Conservation (phyloP, 2,329 filamentous ascomycete species). For the Ophiostoma australiae region DNA sequence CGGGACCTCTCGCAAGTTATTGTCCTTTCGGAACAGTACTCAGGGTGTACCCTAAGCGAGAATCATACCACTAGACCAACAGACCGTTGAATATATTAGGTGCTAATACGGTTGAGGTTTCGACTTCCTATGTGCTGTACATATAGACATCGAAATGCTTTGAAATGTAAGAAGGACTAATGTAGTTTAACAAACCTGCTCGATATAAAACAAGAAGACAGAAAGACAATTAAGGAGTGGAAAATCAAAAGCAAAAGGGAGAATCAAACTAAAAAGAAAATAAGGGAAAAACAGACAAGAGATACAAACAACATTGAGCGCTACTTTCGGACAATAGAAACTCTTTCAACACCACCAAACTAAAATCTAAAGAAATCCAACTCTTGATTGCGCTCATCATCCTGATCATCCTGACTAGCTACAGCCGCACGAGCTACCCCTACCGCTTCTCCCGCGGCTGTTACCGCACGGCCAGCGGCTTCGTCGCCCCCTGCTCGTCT, state of each 20-base stretch:
- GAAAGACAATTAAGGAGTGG: not conserved
- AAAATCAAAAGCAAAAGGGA: no score
- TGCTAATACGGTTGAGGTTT: not conserved
- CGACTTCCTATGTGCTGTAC: not conserved
- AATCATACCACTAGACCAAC: conserved; percentile 59
- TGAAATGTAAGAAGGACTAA: not conserved
- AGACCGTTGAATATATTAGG: conserved; percentile 6
- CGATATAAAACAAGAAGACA: not conserved
- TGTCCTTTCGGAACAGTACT: conserved; percentile 13
- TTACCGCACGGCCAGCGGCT: not conserved
- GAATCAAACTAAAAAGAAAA: no score
- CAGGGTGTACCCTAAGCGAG: conserved; percentile 51
- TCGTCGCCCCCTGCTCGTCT: not conserved
- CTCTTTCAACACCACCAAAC: not conserved
- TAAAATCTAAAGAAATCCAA: conserved; percentile 41
- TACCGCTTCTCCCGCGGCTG: not conserved
- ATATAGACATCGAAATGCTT: not conserved
- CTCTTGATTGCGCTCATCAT: conserved; percentile 35
- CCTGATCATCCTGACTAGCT: conserved; percentile 14
- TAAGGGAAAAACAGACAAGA: no score
- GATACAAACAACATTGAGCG: no score
- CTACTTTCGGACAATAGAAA: not conserved
- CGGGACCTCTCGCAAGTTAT: conserved; percentile 10
- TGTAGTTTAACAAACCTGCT: not conserved
- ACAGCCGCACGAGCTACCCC: not conserved